Evolutionary conservation across 805 yeast species (phyloP), one percentile per base, ranked within the genome.

Genomic region (Lachancea meyersii): DNA sequence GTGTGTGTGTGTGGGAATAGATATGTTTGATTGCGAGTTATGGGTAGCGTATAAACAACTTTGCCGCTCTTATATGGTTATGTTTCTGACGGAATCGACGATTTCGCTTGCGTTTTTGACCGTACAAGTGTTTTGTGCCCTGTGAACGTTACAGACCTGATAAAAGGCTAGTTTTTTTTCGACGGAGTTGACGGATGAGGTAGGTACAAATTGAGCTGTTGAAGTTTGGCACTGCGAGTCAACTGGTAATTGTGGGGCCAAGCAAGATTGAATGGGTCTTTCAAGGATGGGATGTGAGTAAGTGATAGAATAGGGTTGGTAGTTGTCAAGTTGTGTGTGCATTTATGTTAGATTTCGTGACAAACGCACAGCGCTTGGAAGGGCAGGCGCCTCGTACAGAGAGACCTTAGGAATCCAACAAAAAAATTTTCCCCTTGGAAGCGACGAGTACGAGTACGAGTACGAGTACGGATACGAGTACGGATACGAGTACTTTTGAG

Each of bases 391-490:
- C n/a, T n/a, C n/a, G n/a, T n/a, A n/a, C n/a, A n/a, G n/a, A n/a
- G n/a, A n/a, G n/a, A n/a, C n/a, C n/a, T 13, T n/a, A 11, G n/a
- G 31, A 32, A 40, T 32, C 37, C 37, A 40, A 40, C 37, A 40
- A 33, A 40, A 40, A 40, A 40, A 31, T 40, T 40, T 40, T 40
- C 42, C 37, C 17, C 13, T 28, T 21, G 40, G 17, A 14, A 28
- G 17, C 14, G 31, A n/a, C 9, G 31, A n/a, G 31, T n/a, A 28
- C 17, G 17, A 14, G 17, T 31, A 18, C 11, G 20, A 14, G 31
- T n/a, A n/a, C 31, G 31, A n/a, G 31, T 7, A 23, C 10, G 6
- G 26, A 23, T 10, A 23, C 26, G 26, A 23, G 26, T 23, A 23
- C 26, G 26, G 31, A n/a, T 14, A 18, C 6, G 32, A 30, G 10